Evolutionary conservation across 768 basidiomycete species (phyloP), one percentile per base, ranked within the genome.

Genomic region (Scleroderma citrinum): DNA sequence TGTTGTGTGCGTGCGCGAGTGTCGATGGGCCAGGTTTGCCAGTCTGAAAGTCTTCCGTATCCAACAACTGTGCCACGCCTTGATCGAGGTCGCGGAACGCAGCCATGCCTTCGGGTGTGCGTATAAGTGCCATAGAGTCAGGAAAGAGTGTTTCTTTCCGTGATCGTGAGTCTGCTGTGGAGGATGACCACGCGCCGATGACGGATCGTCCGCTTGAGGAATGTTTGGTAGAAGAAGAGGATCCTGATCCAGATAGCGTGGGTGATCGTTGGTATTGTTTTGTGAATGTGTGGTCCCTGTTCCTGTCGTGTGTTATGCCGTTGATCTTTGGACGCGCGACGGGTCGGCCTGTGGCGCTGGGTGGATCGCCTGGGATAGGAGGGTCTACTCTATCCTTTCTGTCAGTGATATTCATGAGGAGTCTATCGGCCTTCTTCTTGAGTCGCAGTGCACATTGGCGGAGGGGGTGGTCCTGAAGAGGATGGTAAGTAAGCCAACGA

Each of bases 371-470:
- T 21, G 87, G 86, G 48, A 89, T 82, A 50, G 62, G 60, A 16
- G 85, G 87, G 59, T 90, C 86, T 2, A 77, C 69, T 51, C 87
- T 81, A 59, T 94, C 90, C 59, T 83, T 85, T 58, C 83, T 80
- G 67, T 98, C 96, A 2, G 88, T 89, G 56, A 98, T 85, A 59
- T 94, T 85, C 59, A 82, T 82, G 17, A 98, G 79, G 21, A 97
- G 79, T 55, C 82, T 79, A 48, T 94, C 87, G 0, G 93, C 87
- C 67, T 95, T 94, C 51, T 75, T 74, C 59, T 85, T 81, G 56
- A 99, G 80, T 32, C 89, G 84, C 46, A 78, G 76, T 2, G 89
- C 93, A 52, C 86, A 87, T 47, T 76, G 78, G 38, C 92, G 83
- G 38, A 99, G 77, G 2, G 91, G 95, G 63, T 99, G 95, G 49